Base-by-base conservation (phyloP, 257 asterid species). In the Linaria vulgaris region DNA sequence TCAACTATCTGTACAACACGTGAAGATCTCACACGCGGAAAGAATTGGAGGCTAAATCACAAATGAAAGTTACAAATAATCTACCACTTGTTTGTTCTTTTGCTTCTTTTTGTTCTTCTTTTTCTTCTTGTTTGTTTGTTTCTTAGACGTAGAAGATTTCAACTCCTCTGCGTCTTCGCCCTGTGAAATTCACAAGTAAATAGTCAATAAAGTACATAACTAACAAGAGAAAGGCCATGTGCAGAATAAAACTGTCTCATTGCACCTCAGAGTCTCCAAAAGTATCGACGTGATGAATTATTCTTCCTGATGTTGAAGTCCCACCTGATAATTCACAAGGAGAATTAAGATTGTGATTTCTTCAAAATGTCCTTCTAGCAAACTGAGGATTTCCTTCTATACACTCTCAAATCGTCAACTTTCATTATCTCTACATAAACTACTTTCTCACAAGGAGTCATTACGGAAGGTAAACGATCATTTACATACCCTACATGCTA, bases 241-340 rank as follows among this genome's bases (percentile, higher is more conserved):
- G 25, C 49, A 62, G 37, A 69, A 66, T n/a, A 15, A 21, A 49
- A 48, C 53, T 24, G 54, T 43, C 63, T 56, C 14, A 19, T 63
- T 37, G 53, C 73, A 88, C 98, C 96, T 88, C 88, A 55, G 61
- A 34, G 53, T 88, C 94, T 48, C 77, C 90, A 76, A 88, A 91
- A 67, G 88, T 71, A 56, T 84, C 66, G 51, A 91, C 95, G 31
- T 91, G 98, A 49, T 83, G 96, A 79, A 91, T 72, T 11, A 59
- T 51, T n/a, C n/a, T n/a, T n/a, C n/a, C n/a, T n/a, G n/a, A n/a
- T n/a, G n/a, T n/a, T n/a, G n/a, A n/a, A n/a, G n/a, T n/a, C n/a
- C n/a, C n/a, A n/a, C n/a, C n/a, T n/a, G n/a, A n/a, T n/a, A n/a
- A n/a, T n/a, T n/a, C n/a, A n/a, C n/a, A n/a, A n/a, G n/a, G n/a